Evolutionary conservation across 371 early-diverging fungal species (phyloP), one percentile per base, ranked within the genome.

Genomic region (Funneliformis caledonium): DNA sequence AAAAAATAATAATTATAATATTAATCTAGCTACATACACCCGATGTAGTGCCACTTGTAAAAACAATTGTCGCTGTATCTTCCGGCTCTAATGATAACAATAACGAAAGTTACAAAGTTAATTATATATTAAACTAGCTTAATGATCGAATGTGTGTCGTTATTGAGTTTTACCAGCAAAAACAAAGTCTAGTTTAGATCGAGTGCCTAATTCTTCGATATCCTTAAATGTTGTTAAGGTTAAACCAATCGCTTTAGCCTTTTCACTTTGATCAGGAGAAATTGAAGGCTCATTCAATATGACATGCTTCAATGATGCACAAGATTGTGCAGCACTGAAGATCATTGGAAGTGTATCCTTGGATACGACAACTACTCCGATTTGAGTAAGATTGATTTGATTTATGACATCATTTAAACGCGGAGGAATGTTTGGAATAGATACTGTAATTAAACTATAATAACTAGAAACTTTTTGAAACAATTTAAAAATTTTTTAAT

Each of bases 41-140:
- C 6, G 67, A 68, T 2, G 94, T 92, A 50, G 94, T 90, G 60
- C 99, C 99, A 82, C 94, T 93, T 6, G 99, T 98, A 84, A 97
- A 99, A 87, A 96, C 97, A 76, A 99, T 96, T 26, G 97, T 95
- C 76, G 94, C 94, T 19, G 95, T 61, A 73, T 93, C 93, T 0
- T 90, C 90, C 45, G 90, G 85, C 14, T 79, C 83, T 11, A 90
- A 70, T 61, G 8, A 10, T 14, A 59, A n/a, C 37, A 68, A 56
- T 22, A 60, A 31, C 2, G 31, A 52, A 31, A 65, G 37, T 42
- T 60, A 9, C 26, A 31, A 81, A 65, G 48, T 33, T 1, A 33
- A 2, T 68, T 43, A 19, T 11, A 33, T 22, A 22, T 56, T 8
- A 67, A 43, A 60, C 33, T 7, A 60, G n/a, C 47, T 42, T 14